Evolutionary conservation across 2,329 filamentous ascomycete genomes (phyloP).

Genomic region (Ophiosphaerella korrae): DNA sequence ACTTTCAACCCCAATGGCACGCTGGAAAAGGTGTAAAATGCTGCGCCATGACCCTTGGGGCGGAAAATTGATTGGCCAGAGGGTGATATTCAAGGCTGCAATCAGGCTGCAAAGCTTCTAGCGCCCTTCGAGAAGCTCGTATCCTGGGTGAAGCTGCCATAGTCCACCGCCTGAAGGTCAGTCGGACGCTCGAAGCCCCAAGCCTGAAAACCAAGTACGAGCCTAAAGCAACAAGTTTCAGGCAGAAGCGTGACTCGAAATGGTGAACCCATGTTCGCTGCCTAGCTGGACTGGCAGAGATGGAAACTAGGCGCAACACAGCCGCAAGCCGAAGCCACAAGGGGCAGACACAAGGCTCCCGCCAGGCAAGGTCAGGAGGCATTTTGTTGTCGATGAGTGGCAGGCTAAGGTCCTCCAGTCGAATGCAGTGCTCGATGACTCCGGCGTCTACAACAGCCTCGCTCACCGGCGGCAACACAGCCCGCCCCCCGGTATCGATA

Average conservation of each 20-base stretch:
- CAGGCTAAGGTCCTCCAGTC: slow-evolving; percentile 26
- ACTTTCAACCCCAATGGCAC: slow-evolving; percentile 20
- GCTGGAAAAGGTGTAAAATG: slow-evolving; percentile 15
- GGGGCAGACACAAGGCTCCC: slow-evolving; percentile 38
- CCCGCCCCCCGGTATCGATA: slow-evolving; percentile 23
- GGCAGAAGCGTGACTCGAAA: slow-evolving; percentile 31
- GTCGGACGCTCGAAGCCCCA: slow-evolving; percentile 32
- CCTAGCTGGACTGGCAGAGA: slow-evolving; percentile 32
- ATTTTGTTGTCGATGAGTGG: slow-evolving; percentile 33
- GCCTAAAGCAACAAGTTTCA: slow-evolving; percentile 26
- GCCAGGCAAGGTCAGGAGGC: slow-evolving; percentile 14
- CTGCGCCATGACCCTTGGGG: slow-evolving; percentile 33
- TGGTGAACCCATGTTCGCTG: slow-evolving; percentile 37
- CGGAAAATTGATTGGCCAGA: slow-evolving; percentile 24
- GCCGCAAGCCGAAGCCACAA: slow-evolving; percentile 31
- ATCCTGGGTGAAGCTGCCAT: slow-evolving; percentile 32
- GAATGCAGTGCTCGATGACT: slow-evolving; percentile 21
- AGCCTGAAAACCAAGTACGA: slow-evolving; percentile 22
- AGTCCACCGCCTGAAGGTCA: slow-evolving; percentile 29
- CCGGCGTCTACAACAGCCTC: slow-evolving; percentile 12
- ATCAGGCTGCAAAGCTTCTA: slow-evolving; percentile 36
- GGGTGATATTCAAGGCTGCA: slow-evolving; percentile 31
- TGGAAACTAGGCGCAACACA: slow-evolving; percentile 27
- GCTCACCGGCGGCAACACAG: slow-evolving; percentile 39
- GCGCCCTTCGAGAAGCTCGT: slow-evolving; percentile 29